A percentile compares a stretch with the other conserved stretches of the same genome.
Evolutionary conservation across 1,139 yeast species (phyloP).

Genomic region (Pichia sp.): DNA sequence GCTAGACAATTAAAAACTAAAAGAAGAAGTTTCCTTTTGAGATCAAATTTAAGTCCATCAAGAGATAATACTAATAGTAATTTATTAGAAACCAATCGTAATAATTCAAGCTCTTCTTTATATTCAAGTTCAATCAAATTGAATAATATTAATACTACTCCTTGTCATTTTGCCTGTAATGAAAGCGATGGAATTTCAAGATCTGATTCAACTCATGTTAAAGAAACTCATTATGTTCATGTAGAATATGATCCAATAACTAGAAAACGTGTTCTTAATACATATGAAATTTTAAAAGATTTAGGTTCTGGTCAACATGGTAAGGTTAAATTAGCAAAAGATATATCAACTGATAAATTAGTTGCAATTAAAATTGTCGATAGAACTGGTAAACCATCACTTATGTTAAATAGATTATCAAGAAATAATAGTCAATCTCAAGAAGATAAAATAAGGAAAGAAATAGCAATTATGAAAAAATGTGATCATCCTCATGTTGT

Average conservation of each 20-base stretch:
- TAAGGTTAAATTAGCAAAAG: slow-evolving; percentile 85
- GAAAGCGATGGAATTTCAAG: background rate
- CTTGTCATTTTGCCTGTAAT: slow-evolving; percentile 7
- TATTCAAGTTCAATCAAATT: background rate
- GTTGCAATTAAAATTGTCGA: slow-evolving; percentile 94
- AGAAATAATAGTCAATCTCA: slow-evolving; percentile 34
- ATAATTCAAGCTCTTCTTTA: slow-evolving; percentile 6
- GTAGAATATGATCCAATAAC: slow-evolving; percentile 87
- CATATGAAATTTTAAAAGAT: slow-evolving; percentile 83
- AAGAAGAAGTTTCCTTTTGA: slow-evolving; percentile 11
- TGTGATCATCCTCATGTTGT: slow-evolving; percentile 91
- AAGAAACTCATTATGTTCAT: slow-evolving; percentile 75
- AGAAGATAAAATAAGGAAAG: slow-evolving; percentile 75
- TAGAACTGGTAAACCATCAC: slow-evolving; percentile 58
- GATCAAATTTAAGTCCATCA: slow-evolving; percentile 12
- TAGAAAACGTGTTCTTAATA: slow-evolving; percentile 75
- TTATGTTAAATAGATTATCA: slow-evolving; percentile 36
- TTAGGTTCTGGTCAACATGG: slow-evolving; percentile 97
- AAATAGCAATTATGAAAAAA: slow-evolving; percentile 93
- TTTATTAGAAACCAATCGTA: background rate
- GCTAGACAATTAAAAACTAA: slow-evolving; percentile 2
- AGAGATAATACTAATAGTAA: slow-evolving; percentile 1
- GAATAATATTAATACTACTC: background rate
- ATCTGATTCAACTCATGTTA: slow-evolving; percentile 41
- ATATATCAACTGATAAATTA: slow-evolving; percentile 57